phyloP scores from a whole-genome alignment of 805 yeast genomes.

The Pichia occidentalis region DNA sequence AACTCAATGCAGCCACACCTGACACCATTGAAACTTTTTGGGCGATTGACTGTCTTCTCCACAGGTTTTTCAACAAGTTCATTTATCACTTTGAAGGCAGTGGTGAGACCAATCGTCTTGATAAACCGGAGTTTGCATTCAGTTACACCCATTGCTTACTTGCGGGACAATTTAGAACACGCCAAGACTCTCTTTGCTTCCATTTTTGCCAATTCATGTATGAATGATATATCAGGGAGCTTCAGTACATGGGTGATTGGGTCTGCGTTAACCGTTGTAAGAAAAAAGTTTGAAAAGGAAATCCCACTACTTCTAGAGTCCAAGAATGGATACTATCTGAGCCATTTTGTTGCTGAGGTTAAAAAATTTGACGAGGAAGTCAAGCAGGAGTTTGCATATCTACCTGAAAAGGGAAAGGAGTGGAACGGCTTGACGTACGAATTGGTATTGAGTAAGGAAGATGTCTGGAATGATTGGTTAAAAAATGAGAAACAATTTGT shows the following conservation, averaged over 20 bases:
- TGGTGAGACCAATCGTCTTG: slow-evolving; percentile 53
- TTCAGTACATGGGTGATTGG: slow-evolving; percentile 36
- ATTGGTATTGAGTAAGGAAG: slow-evolving; percentile 23
- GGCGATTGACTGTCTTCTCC: slow-evolving; percentile 42
- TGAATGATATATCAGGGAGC: slow-evolving; percentile 13
- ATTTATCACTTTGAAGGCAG: slow-evolving; percentile 53
- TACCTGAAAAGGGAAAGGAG: slow-evolving; percentile 15
- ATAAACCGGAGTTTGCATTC: slow-evolving; percentile 70
- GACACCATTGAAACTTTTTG: slow-evolving; percentile 38
- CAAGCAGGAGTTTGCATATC: slow-evolving; percentile 33
- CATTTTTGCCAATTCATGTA: neutral
- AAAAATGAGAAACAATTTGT: slow-evolving; percentile 47
- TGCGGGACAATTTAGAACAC: slow-evolving; percentile 26
- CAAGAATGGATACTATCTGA: slow-evolving; percentile 41
- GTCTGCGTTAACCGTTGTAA: slow-evolving; percentile 40
- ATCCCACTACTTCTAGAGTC: slow-evolving; percentile 4
- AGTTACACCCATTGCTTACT: slow-evolving; percentile 40
- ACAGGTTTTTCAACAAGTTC: slow-evolving; percentile 44
- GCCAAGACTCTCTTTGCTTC: slow-evolving; percentile 28
- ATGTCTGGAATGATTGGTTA: slow-evolving; percentile 43
- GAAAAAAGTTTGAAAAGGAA: slow-evolving; percentile 34
- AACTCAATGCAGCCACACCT: slow-evolving; percentile 29
- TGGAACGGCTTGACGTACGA: slow-evolving; percentile 27
- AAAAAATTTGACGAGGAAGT: slow-evolving; percentile 51
- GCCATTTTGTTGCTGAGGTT: slow-evolving; percentile 54